A percentile compares a stretch with the other conserved stretches of the same genome.
phyloP scores from a whole-genome alignment of 176 grass and related monocot genomes.

The Carex parvula region DNA sequence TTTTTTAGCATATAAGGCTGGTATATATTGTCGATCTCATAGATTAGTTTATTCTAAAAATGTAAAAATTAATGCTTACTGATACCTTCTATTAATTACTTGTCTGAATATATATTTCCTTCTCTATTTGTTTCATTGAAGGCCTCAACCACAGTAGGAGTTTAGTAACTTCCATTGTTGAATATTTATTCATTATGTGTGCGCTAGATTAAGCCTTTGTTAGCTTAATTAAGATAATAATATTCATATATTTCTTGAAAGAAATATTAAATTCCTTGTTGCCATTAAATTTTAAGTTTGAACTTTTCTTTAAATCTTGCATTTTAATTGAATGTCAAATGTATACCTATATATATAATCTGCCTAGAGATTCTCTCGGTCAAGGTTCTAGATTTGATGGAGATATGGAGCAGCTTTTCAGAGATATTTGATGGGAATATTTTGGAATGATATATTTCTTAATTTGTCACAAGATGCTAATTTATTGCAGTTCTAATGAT shows the following conservation, averaged over 20 bases:
- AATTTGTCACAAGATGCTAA: background rate
- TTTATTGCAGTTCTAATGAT: conserved; percentile 4
- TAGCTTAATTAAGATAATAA: background rate
- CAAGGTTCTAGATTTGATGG: conserved; percentile 23
- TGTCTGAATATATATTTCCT: background rate
- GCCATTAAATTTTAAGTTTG: background rate
- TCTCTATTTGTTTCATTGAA: background rate
- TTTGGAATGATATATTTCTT: background rate
- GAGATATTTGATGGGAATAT: conserved; percentile 13
- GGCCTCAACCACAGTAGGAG: background rate
- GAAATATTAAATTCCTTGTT: background rate
- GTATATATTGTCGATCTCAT: background rate
- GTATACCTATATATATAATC: conserved; percentile 16
- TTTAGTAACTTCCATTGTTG: background rate
- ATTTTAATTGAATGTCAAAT: background rate
- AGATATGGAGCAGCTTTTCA: conserved; percentile 22
- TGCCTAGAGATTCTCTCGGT: conserved; percentile 6
- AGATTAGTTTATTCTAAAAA: background rate
- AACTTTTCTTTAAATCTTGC: background rate
- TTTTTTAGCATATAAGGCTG: background rate
- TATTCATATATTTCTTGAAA: background rate
- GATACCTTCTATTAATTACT: background rate
- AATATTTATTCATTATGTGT: background rate
- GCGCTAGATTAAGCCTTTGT: background rate
- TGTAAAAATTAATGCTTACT: background rate